Evolutionary conservation across 768 basidiomycete genomes (phyloP).

Genomic region (Pleurotus sapidus): DNA sequence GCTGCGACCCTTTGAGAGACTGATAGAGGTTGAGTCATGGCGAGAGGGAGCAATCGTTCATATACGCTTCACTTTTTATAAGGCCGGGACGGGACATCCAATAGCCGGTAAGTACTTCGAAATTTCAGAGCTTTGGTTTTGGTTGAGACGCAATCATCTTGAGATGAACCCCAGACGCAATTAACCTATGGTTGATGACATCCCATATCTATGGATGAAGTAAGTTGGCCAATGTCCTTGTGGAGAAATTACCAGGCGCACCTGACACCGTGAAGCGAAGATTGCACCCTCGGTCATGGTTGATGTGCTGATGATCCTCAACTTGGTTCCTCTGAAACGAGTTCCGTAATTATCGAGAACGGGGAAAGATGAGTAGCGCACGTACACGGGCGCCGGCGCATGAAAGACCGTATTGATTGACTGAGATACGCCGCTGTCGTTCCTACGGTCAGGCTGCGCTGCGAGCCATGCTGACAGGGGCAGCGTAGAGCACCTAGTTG

Average conservation of each 20-base stretch:
- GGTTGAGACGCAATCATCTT: constrained; percentile 31
- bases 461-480: constrained; percentile 37
- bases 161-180: constrained; percentile 43
- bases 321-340: constrained; percentile 33
- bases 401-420: constrained; percentile 52
- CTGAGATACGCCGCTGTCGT: constrained; percentile 47
- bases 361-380: constrained; percentile 14
- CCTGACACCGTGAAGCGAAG: constrained; percentile 43
- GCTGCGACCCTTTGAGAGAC: neutral
- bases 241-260: constrained; percentile 15
- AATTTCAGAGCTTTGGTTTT: constrained; percentile 2
- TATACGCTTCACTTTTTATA: neutral
- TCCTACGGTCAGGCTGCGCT: constrained; percentile 28
- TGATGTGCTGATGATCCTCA: constrained; percentile 39
- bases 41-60: neutral
- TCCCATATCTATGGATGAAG: constrained; percentile 38
- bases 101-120: neutral
- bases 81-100: neutral
- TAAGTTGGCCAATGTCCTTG: neutral
- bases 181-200: constrained; percentile 29
- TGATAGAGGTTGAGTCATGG: neutral
- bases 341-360: neutral
- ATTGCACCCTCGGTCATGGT: constrained; percentile 39
- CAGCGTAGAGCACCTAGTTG: constrained; percentile 38
- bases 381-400: constrained; percentile 34